Conservation (phyloP, 768 basidiomycete genomes). For the Phylloporus arenicola region DNA sequence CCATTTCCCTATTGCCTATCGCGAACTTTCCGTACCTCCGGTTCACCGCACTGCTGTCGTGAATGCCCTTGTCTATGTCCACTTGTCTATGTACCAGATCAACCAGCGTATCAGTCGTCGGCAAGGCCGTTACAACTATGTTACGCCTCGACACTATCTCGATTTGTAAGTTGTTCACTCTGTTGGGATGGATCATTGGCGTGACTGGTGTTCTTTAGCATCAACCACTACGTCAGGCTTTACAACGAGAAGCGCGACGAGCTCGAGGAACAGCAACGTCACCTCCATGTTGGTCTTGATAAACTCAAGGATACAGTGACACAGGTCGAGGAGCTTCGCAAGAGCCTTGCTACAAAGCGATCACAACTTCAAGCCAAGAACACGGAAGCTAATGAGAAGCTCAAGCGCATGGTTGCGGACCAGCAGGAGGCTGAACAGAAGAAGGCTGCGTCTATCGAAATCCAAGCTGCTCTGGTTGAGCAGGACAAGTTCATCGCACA, state of each 20-base stretch:
- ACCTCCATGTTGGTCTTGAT: conserved; percentile 95
- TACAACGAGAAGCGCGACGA: conserved; percentile 97
- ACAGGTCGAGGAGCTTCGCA: conserved; percentile 93
- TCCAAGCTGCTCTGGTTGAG: conserved; percentile 87
- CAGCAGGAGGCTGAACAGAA: conserved; percentile 99
- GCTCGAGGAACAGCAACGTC: conserved; percentile 96
- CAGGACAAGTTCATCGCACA: conserved; percentile 89
- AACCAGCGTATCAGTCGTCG: conserved; percentile 85
- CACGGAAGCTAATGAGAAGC: conserved; percentile 93
- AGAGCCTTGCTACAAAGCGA: conserved; percentile 91
- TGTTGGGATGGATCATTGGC: not conserved
- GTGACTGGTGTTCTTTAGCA: conserved; percentile 43
- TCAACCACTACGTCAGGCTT: conserved; percentile 93
- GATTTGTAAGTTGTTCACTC: conserved; percentile 77
- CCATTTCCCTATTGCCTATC: conserved; percentile 87
- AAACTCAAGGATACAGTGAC: conserved; percentile 94
- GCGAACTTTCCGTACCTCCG: conserved; percentile 80
- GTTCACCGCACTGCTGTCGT: conserved; percentile 85
- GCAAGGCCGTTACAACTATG: conserved; percentile 94
- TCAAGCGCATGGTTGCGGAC: conserved; percentile 96
- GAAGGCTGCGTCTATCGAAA: conserved; percentile 93
- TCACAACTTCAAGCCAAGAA: conserved; percentile 91
- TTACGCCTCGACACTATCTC: conserved; percentile 95
- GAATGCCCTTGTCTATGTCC: conserved; percentile 90
- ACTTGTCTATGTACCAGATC: conserved; percentile 82